Evolutionary conservation across 441 rosid species (phyloP).

Genomic region (Erodium moschatum): DNA sequence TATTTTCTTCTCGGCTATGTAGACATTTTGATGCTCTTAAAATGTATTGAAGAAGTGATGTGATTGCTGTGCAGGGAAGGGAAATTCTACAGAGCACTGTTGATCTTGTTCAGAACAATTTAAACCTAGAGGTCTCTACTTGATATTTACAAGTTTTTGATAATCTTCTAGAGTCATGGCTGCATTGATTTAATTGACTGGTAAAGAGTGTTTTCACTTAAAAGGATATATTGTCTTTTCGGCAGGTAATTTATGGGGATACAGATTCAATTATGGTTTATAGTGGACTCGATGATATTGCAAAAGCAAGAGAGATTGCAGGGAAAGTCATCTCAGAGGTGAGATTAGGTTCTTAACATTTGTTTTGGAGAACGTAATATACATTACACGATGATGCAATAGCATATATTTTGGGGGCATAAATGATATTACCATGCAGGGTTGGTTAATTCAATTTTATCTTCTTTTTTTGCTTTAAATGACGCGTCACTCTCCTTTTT

Average conservation of each 20-base stretch:
- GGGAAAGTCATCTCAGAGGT: conserved; percentile 89
- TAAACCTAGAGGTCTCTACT: conserved; percentile 69
- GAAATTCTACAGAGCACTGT: conserved; percentile 91
- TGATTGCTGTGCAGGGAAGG: conserved; percentile 60
- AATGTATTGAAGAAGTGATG: conserved; percentile 1
- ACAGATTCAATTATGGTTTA: conserved; percentile 98
- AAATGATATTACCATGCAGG: conserved; percentile 2
- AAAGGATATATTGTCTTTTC: conserved; percentile 25
- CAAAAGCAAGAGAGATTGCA: conserved; percentile 64
- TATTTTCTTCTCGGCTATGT: background rate
- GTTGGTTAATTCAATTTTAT: conserved; percentile 7
- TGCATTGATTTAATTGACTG: conserved; percentile 14
- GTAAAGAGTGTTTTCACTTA: conserved; percentile 17
- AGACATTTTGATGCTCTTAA: background rate
- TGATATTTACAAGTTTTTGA: conserved; percentile 9
- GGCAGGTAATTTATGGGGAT: conserved; percentile 90
- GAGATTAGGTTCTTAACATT: conserved; percentile 17
- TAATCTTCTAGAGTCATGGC: conserved; percentile 14
- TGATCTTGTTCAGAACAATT: conserved; percentile 82
- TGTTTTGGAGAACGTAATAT: background rate
- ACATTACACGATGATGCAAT: background rate
- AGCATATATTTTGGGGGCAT: background rate
- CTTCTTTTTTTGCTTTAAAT: conserved; percentile 12
- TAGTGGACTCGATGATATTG: conserved; percentile 75
- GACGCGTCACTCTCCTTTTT: conserved; percentile 19